These are phyloP conservation scores for Raddia distichophylla DNA, from an alignment of 176 grass and related monocot genomes.

Conservation along the genomic window DNA sequence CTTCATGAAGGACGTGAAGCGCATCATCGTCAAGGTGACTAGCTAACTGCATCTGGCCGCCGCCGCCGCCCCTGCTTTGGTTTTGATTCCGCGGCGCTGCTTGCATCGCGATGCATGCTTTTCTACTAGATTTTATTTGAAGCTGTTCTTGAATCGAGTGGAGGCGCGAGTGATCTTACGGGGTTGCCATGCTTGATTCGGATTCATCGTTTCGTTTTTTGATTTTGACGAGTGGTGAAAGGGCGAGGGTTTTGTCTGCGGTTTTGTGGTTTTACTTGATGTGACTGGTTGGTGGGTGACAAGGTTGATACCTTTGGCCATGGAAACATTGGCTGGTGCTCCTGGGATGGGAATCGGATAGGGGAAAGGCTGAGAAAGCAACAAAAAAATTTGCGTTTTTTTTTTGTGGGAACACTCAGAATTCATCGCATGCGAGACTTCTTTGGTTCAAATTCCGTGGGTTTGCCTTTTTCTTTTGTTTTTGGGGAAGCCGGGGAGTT, in stretches of 20 bases:
- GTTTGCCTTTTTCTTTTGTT: not conserved
- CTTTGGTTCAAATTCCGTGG: not conserved
- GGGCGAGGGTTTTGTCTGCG: not conserved
- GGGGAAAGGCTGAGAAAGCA: not conserved
- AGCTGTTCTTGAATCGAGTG: not conserved
- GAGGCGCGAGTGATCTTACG: not conserved
- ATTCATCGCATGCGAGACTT: not conserved
- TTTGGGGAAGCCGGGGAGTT: not conserved
- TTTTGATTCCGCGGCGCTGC: not conserved
- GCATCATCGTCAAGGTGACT: slow-evolving; percentile 83
- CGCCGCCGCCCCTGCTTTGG: not conserved
- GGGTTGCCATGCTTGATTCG: not conserved
- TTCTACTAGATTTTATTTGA: not conserved
- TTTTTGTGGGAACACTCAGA: not conserved
- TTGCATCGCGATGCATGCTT: slow-evolving; percentile 6
- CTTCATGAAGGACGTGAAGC: slow-evolving; percentile 83
- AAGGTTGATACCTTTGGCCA: not conserved
- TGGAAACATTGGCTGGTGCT: not conserved
- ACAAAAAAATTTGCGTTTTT: not conserved
- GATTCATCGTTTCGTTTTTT: not conserved
- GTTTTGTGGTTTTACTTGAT: slow-evolving; percentile 30
- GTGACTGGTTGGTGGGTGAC: not conserved
- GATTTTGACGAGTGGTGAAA: not conserved
- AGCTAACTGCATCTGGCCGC: not conserved
- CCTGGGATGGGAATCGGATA: not conserved